Evolutionary conservation across 768 basidiomycete genomes (phyloP).

Genomic region (Pulveroboletus frians): DNA sequence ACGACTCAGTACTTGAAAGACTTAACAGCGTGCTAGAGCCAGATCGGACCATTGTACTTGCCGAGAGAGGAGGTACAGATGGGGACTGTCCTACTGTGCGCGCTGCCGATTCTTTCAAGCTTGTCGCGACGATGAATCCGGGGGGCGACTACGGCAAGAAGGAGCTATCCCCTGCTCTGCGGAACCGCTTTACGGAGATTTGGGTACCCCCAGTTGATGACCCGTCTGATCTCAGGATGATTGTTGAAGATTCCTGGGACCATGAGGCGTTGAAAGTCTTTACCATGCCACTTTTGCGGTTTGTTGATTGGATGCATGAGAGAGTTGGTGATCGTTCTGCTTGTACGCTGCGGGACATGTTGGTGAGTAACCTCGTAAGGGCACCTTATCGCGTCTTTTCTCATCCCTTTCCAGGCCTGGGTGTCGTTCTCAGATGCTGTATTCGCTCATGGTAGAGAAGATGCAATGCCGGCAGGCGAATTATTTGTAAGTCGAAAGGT

Average conservation of each 20-base stretch:
- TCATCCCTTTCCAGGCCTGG: constrained; percentile 65
- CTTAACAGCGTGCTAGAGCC: constrained; percentile 97
- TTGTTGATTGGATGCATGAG: constrained; percentile 72
- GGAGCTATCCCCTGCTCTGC: constrained; percentile 91
- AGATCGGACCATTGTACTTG: constrained; percentile 79
- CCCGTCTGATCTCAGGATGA: constrained; percentile 67
- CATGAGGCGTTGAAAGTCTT: constrained; percentile 46
- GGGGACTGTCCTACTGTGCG: constrained; percentile 60
- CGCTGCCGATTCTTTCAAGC: constrained; percentile 70
- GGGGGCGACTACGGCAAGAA: constrained; percentile 99
- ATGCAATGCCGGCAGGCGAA: constrained; percentile 38
- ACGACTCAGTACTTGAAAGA: constrained; percentile 96
- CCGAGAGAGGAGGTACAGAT: constrained; percentile 82
- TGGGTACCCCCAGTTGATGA: constrained; percentile 90
- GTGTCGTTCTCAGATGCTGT: constrained; percentile 76
- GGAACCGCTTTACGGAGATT: constrained; percentile 98
- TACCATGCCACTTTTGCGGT: constrained; percentile 65
- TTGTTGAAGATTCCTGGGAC: constrained; percentile 69
- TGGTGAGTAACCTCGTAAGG: constrained; percentile 46
- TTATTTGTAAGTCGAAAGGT: constrained; percentile 57
- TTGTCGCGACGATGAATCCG: constrained; percentile 98
- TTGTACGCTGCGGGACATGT: constrained; percentile 78
- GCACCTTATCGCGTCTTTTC: neutral
- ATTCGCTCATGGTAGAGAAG: constrained; percentile 28
- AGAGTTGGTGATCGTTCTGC: constrained; percentile 59